Conservation (phyloP, 495 filamentous ascomycete genomes). For the Venustampulla echinocandica region DNA sequence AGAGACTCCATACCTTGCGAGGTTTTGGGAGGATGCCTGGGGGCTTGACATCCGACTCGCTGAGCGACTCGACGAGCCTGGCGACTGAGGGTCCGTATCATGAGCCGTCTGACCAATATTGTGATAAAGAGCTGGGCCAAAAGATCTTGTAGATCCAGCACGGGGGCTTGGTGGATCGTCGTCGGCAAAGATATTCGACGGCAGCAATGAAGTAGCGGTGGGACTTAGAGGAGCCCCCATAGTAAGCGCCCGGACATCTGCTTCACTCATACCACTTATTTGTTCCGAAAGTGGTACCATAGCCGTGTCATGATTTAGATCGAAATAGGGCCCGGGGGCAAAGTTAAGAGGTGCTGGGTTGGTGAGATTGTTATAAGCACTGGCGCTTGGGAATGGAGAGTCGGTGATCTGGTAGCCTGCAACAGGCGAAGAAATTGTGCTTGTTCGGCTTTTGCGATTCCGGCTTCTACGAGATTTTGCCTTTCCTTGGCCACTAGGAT, state of each 20-base stretch:
- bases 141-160: slow-evolving; percentile 23
- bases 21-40: slow-evolving; percentile 50
- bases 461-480: slow-evolving; percentile 43
- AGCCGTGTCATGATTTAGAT: slow-evolving; percentile 33
- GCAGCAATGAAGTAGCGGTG: slow-evolving; percentile 66
- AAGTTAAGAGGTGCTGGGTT: slow-evolving; percentile 39
- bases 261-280: slow-evolving; percentile 31
- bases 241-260: slow-evolving; percentile 36
- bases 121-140: slow-evolving; percentile 29
- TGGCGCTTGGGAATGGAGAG: slow-evolving; percentile 19
- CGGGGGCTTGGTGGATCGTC: slow-evolving; percentile 50
- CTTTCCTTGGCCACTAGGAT: slow-evolving; percentile 30
- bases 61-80: slow-evolving; percentile 56
- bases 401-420: slow-evolving; percentile 17
- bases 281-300: slow-evolving; percentile 22
- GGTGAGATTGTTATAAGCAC: slow-evolving; percentile 21
- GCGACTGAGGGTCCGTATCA: slow-evolving; percentile 54
- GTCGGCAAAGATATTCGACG: slow-evolving; percentile 70
- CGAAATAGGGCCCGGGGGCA: slow-evolving; percentile 43
- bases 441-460: slow-evolving; percentile 48
- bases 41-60: slow-evolving; percentile 61
- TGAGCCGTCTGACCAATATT: slow-evolving; percentile 33
- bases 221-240: slow-evolving; percentile 71
- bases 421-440: slow-evolving; percentile 25
- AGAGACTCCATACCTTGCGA: slow-evolving; percentile 33